These are phyloP conservation scores for Delonix regia DNA, from an alignment of 306 rosid genomes.

Conservation along the genomic window DNA sequence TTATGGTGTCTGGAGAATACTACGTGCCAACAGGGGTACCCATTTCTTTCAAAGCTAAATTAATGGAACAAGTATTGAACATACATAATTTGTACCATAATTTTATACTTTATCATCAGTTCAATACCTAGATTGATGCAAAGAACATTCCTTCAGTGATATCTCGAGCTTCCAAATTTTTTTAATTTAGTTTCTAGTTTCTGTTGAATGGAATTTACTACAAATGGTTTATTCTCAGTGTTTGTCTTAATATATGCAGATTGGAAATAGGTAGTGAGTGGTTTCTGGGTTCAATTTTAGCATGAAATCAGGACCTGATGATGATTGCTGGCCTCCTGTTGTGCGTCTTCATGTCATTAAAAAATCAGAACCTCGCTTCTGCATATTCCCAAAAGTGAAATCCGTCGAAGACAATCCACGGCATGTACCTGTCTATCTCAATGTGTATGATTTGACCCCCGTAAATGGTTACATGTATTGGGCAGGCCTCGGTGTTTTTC, in stretches of 20 bases:
- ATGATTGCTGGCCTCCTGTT: not conserved
- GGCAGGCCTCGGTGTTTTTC: constrained; percentile 18
- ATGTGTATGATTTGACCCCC: constrained; percentile 8
- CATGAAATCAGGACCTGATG: not conserved
- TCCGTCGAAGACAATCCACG: not conserved
- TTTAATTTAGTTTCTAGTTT: not conserved
- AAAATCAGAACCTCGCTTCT: constrained; percentile 1
- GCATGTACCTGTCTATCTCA: constrained; percentile 4
- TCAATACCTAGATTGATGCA: not conserved
- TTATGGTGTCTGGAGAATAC: no score
- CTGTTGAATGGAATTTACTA: not conserved
- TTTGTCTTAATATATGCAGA: not conserved
- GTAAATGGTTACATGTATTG: constrained; percentile 8
- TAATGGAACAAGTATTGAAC: no score
- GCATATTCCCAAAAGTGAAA: constrained; percentile 1
- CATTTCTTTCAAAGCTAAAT: no score
- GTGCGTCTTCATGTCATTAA: not conserved
- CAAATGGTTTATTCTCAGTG: not conserved
- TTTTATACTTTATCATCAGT: not conserved
- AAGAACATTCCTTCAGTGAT: not conserved
- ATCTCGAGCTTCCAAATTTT: not conserved
- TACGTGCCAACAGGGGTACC: no score
- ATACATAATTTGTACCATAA: no score
- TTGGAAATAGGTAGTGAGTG: constrained; percentile 3
- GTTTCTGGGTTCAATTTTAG: not conserved